Evolutionary conservation across 2,329 filamentous ascomycete species (phyloP), one percentile per base, ranked within the genome.

Genomic region (Hypoxylon sp.): DNA sequence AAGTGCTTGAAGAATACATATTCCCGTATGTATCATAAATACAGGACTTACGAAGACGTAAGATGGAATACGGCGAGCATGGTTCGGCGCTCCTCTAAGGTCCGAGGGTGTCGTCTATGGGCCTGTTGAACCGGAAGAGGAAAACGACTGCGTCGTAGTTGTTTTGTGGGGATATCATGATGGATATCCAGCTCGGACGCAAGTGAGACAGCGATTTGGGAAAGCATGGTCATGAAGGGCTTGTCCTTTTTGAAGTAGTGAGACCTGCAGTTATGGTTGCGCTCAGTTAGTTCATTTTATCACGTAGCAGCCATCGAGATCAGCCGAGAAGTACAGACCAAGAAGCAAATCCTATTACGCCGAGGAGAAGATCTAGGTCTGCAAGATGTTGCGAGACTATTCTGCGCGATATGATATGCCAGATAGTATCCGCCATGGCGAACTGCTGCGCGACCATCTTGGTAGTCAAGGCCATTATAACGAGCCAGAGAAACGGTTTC

Each of bases 171-270:
- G 9, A 53, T 7, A 52, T 67, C 62, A 11, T 71, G 56, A 49
- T 77, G 65, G n/a, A 76, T 59, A n/a, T 62, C 65, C 2, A 76
- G 25, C 11, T 76, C 75, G 43, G 68, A 63, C n/a, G 73, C 70
- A 9, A 76, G 50, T 1, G 71, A 71, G 2, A 74, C 60, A 10
- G 73, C 71, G 4, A 76, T 28, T 32, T 74, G 71, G 6, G 73
- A 46, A 3, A 75, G 65, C 68, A 73, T 75, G 25, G 45, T 63
- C 72, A 74, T 73, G 36, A 74, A 74, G 2, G 73, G 75, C 23
- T 69, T 74, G 23, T 75, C 60, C 23, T 57, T 51, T 57, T 68
- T 71, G 60, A 65, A 61, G 14, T 72, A 68, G 11, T 72, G 70
- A 48, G 68, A 72, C 55, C 65, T 72, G 4, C n/a, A 5, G 14